Percentiles rank a stretch among this genome's conserved stretches.
Evolutionary conservation across 768 basidiomycete species (phyloP).

Genomic region (Termitomyces heimii): DNA sequence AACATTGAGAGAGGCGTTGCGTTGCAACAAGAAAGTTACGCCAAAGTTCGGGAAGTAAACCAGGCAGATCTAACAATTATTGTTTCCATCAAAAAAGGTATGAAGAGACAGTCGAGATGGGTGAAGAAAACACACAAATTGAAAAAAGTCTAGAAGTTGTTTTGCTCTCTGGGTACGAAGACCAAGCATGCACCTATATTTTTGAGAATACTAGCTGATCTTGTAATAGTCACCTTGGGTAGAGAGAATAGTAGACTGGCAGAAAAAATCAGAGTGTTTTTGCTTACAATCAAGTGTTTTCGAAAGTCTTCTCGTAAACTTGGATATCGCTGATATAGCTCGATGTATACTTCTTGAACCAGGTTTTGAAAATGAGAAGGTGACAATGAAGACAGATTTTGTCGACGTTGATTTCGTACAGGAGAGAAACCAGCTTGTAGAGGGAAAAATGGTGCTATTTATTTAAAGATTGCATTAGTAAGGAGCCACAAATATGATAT

Average conservation of each 20-base stretch:
- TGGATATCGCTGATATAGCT: background rate
- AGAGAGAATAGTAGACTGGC: no score
- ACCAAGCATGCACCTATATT: slow-evolving; percentile 1
- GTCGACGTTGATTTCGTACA: background rate
- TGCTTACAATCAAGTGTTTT: background rate
- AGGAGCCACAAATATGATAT: background rate
- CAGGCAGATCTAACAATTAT: slow-evolving; percentile 6
- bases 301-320: background rate
- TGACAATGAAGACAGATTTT: background rate
- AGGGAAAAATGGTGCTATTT: background rate
- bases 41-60: background rate
- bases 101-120: background rate
- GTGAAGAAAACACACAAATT: background rate
- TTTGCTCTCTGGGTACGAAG: background rate
- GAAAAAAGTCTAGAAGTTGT: slow-evolving; percentile 7
- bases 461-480: background rate
- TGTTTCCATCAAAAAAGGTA: background rate
- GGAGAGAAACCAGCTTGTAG: background rate
- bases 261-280: background rate
- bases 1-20: slow-evolving; percentile 2
- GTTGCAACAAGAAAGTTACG: slow-evolving; percentile 10
- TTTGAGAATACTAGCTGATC: background rate
- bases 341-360: background rate
- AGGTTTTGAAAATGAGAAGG: background rate
- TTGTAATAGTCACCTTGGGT: background rate